Evolutionary conservation across 2,329 filamentous ascomycete species (phyloP).

Genomic region (Capronia americana): DNA sequence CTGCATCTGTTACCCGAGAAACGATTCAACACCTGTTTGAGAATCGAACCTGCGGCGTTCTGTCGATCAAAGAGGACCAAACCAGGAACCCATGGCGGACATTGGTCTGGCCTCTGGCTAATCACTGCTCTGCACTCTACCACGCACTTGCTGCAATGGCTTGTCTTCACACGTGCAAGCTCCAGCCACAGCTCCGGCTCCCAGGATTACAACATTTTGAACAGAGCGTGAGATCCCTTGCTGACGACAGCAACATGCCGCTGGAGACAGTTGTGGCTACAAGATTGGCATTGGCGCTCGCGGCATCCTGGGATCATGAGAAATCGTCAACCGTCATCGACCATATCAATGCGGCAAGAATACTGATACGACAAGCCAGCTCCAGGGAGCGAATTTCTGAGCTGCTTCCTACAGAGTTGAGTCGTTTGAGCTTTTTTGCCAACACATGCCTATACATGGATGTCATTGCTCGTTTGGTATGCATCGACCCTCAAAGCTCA

Average conservation of each 20-base stretch:
- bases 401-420: slow-evolving; percentile 6
- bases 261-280: slow-evolving; percentile 21
- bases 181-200: slow-evolving; percentile 20
- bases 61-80: slow-evolving; percentile 32
- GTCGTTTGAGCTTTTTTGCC: slow-evolving; percentile 64
- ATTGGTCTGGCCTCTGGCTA: slow-evolving; percentile 27
- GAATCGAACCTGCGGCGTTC: slow-evolving; percentile 18
- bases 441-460: slow-evolving; percentile 76
- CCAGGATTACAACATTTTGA: slow-evolving; percentile 25
- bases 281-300: slow-evolving; percentile 23
- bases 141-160: slow-evolving; percentile 32
- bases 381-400: slow-evolving; percentile 49
- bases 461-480: slow-evolving; percentile 72
- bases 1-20: slow-evolving; percentile 7
- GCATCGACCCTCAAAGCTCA: slow-evolving; percentile 62
- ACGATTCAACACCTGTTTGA: slow-evolving; percentile 27
- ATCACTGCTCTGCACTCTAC: slow-evolving; percentile 21
- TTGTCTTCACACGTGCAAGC: slow-evolving; percentile 18
- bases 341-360: slow-evolving; percentile 23
- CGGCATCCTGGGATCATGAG: slow-evolving; percentile 26
- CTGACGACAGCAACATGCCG: not conserved
- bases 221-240: slow-evolving; percentile 10
- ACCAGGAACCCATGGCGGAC: slow-evolving; percentile 28
- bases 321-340: slow-evolving; percentile 24
- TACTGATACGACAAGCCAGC: slow-evolving; percentile 19